Evolutionary conservation across 2,329 filamentous ascomycete species (phyloP).

Genomic region (Monosporascus ibericus): DNA sequence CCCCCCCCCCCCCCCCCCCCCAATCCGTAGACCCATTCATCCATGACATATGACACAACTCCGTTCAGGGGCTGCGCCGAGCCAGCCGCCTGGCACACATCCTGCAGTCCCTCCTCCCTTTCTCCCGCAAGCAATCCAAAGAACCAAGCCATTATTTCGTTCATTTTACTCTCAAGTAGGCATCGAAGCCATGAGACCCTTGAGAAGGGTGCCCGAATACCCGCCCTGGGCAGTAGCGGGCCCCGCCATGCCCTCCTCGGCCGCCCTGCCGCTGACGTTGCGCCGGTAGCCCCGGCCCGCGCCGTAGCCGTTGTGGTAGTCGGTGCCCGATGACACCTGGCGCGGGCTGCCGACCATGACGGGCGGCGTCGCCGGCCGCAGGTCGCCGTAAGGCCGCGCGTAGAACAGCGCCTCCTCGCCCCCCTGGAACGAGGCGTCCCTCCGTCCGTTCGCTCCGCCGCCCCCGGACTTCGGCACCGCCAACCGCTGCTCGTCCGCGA

Average conservation of each 20-base stretch:
- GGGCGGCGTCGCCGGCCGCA: constrained; percentile 48
- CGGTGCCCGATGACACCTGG: constrained; percentile 55
- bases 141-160: too few species aligned
- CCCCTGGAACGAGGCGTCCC: constrained; percentile 46
- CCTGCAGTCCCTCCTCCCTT: not conserved
- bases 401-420: constrained; percentile 40
- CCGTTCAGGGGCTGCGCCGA: too few species aligned
- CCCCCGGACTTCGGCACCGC: constrained; percentile 7
- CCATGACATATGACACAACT: too few species aligned
- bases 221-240: constrained; percentile 6
- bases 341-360: constrained; percentile 43
- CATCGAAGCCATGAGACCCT: not conserved
- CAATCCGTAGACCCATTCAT: not conserved
- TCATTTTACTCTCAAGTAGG: not conserved
- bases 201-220: not conserved
- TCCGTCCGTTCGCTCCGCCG: constrained; percentile 14
- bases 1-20: too few species aligned
- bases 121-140: not conserved
- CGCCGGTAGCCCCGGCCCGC: constrained; percentile 35
- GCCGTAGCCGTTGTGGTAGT: constrained; percentile 36
- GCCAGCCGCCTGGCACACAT: not conserved
- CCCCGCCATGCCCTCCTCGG: constrained; percentile 59
- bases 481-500: constrained; percentile 32
- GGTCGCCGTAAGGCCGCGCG: constrained; percentile 53
- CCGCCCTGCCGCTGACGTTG: constrained; percentile 67